Conservation (phyloP, 768 basidiomycete species). For the Termitomyces sp. region DNA sequence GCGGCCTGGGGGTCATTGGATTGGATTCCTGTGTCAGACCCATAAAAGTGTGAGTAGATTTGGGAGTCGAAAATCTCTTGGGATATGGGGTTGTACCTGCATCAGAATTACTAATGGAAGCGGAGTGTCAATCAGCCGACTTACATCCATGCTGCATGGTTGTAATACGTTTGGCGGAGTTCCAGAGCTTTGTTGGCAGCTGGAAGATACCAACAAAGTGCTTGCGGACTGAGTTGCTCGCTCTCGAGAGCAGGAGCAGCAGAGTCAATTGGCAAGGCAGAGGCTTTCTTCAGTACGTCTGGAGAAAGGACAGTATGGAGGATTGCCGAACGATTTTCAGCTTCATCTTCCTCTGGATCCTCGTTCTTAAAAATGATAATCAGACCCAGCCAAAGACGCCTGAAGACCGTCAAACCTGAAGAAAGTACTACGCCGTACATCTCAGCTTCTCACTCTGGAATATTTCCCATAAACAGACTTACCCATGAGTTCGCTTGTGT, state of each 20-base stretch:
- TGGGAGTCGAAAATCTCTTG: conserved; percentile 56
- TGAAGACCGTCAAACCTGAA: conserved; percentile 40
- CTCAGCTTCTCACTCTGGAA: conserved; percentile 8
- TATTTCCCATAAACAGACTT: conserved; percentile 20
- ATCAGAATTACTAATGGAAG: conserved; percentile 10
- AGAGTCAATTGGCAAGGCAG: conserved; percentile 58
- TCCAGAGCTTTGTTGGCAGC: conserved; percentile 53
- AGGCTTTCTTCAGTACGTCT: conserved; percentile 59
- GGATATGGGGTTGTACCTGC: conserved; percentile 65
- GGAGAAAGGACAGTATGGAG: conserved; percentile 54
- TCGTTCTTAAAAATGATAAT: conserved; percentile 46
- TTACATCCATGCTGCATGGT: conserved; percentile 70
- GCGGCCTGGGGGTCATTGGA: conserved; percentile 46
- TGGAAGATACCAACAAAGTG: conserved; percentile 69
- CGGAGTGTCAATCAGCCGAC: conserved; percentile 15
- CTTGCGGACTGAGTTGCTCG: conserved; percentile 45
- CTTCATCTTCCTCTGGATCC: conserved; percentile 48
- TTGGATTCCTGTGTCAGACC: conserved; percentile 33
- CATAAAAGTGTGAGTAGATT: conserved; percentile 56
- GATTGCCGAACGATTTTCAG: conserved; percentile 39
- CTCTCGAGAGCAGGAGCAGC: conserved; percentile 30
- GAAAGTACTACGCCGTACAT: conserved; percentile 51
- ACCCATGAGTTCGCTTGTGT: conserved; percentile 78
- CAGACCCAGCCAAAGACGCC: neutral
- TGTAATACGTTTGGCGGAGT: conserved; percentile 56